phyloP scores from a whole-genome alignment of 306 rosid genomes.

The Vigna nakashimae region DNA sequence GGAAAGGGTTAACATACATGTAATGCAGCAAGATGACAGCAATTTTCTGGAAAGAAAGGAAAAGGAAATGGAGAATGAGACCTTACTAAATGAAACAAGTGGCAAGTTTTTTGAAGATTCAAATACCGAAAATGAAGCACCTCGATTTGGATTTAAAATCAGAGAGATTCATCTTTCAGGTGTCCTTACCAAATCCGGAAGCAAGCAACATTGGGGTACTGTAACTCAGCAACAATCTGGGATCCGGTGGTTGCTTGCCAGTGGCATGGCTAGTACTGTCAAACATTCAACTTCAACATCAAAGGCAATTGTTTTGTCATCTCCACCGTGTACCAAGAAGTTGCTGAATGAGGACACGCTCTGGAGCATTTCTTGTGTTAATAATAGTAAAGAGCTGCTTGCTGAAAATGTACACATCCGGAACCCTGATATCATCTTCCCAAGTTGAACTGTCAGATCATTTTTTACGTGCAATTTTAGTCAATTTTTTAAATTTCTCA shows the following conservation, averaged over 20 bases:
- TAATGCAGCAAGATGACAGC: constrained; percentile 27
- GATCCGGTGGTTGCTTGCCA: constrained; percentile 70
- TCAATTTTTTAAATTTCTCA: constrained; percentile 16
- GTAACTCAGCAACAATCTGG: constrained; percentile 64
- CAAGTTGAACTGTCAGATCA: constrained; percentile 44
- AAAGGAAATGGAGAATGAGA: constrained; percentile 26
- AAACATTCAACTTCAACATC: constrained; percentile 60
- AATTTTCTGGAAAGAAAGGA: constrained; percentile 15
- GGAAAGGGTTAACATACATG: constrained; percentile 50
- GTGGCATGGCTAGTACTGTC: constrained; percentile 57
- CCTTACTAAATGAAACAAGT: constrained; percentile 13
- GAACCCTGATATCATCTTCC: constrained; percentile 70
- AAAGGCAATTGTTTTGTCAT: constrained; percentile 53
- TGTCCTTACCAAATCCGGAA: constrained; percentile 48
- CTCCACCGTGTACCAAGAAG: constrained; percentile 45
- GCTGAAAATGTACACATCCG: constrained; percentile 51
- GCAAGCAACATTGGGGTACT: constrained; percentile 65
- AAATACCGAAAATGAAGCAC: constrained; percentile 16
- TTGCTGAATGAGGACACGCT: constrained; percentile 51
- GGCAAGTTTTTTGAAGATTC: constrained; percentile 29
- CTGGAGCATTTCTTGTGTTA: constrained; percentile 76
- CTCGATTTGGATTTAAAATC: constrained; percentile 49
- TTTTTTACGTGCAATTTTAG: constrained; percentile 20
- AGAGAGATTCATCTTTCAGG: constrained; percentile 67
- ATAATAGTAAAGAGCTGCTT: constrained; percentile 35